phyloP scores from a whole-genome alignment of 139 green algal species.

The Marvania coccoides region DNA sequence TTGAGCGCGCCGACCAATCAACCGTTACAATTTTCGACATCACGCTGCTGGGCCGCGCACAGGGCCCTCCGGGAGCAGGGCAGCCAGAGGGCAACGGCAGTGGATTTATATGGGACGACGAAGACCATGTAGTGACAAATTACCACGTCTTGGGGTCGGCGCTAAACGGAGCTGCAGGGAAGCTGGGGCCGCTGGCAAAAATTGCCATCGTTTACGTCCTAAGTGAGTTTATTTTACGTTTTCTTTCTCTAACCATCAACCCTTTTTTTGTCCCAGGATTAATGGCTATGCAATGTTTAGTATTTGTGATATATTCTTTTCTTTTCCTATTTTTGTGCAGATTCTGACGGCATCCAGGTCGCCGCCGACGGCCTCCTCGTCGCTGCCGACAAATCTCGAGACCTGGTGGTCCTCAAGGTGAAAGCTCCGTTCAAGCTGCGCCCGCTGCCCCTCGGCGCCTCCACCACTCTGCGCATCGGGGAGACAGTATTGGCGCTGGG shows the following conservation, averaged over 20 bases:
- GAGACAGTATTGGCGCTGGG: conserved; percentile 65
- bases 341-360: conserved; percentile 43
- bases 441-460: conserved; percentile 43
- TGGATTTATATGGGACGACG: conserved; percentile 67
- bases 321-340: neutral
- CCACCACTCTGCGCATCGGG: conserved; percentile 44
- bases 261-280: too few relatives aligned
- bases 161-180: conserved; percentile 16
- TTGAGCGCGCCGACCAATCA: conserved; percentile 37
- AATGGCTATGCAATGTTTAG: too few relatives aligned
- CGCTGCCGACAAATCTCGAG: conserved; percentile 49
- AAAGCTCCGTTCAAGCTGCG: conserved; percentile 29
- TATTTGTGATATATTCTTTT: too few relatives aligned
- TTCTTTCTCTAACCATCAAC: too few relatives aligned
- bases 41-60: conserved; percentile 16
- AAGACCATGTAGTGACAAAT: conserved; percentile 70
- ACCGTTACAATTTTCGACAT: conserved; percentile 70
- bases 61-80: conserved; percentile 22
- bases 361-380: conserved; percentile 54
- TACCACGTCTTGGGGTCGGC: conserved; percentile 47
- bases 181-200: neutral
- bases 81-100: conserved; percentile 70
- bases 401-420: conserved; percentile 63
- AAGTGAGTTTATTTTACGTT: too few relatives aligned
- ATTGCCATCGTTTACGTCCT: conserved; percentile 62